These are phyloP conservation scores for Plenodomus tracheiphilus DNA, from an alignment of 2,329 filamentous ascomycete species.

Conservation along the genomic window DNA sequence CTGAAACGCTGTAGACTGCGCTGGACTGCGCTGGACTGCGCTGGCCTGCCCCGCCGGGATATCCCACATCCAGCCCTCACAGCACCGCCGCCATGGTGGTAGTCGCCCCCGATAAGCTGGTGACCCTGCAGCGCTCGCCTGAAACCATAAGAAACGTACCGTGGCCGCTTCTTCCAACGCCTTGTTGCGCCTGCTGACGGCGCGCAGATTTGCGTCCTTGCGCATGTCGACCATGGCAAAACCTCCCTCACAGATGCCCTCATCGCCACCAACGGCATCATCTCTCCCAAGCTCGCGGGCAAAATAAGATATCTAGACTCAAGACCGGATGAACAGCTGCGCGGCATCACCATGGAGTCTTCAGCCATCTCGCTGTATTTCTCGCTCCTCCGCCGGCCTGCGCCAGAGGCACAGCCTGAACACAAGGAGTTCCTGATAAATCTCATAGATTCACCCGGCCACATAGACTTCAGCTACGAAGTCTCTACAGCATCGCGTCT, in stretches of 20 bases:
- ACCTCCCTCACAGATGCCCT: conserved; percentile 95
- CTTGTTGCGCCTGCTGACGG: neutral
- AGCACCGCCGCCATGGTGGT: conserved; percentile 70
- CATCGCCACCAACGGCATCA: conserved; percentile 98
- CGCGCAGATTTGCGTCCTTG: conserved; percentile 15
- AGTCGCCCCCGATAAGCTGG: conserved; percentile 86
- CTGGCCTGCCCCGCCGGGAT: too few relatives aligned
- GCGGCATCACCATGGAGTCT: conserved; percentile 99
- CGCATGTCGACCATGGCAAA: conserved; percentile 79
- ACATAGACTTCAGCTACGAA: conserved; percentile 98
- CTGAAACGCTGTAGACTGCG: conserved; percentile 6
- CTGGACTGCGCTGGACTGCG: neutral
- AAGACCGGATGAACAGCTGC: conserved; percentile 89
- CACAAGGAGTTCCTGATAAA: conserved; percentile 94
- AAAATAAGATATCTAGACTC: conserved; percentile 99
- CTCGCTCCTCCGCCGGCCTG: conserved; percentile 77
- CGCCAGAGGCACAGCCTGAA: conserved; percentile 68
- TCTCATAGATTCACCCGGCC: conserved; percentile 94
- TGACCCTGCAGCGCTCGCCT: conserved; percentile 83
- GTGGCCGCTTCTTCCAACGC: conserved; percentile 36
- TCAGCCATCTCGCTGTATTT: conserved; percentile 97
- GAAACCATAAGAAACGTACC: conserved; percentile 88
- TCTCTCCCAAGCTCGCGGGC: conserved; percentile 93
- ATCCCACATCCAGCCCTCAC: neutral
- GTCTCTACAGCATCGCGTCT: conserved; percentile 93